Evolutionary conservation across 345 rosid species (phyloP).

Genomic region (Arabis alpina): DNA sequence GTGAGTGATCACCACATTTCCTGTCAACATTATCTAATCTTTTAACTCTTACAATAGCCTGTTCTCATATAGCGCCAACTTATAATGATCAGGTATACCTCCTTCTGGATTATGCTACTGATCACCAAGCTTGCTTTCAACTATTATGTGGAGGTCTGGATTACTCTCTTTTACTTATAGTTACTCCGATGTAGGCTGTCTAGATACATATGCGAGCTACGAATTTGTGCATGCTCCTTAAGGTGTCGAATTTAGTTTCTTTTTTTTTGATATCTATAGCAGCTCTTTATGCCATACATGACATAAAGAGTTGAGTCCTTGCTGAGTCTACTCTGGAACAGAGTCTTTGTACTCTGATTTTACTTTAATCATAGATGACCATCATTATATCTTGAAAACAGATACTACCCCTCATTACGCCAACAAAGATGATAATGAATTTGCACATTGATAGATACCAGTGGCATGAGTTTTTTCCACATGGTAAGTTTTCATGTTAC

Average conservation of each 20-base stretch:
- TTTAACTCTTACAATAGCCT: conserved; percentile 1
- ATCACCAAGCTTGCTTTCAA: conserved; percentile 96
- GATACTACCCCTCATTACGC: conserved; percentile 82
- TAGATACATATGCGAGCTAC: conserved; percentile 22
- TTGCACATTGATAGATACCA: conserved; percentile 59
- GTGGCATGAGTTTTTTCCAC: conserved; percentile 89
- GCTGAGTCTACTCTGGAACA: conserved; percentile 4
- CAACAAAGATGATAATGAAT: conserved; percentile 77
- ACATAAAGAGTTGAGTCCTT: neutral
- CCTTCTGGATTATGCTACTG: conserved; percentile 86
- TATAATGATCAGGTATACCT: conserved; percentile 67
- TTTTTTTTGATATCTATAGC: too few species aligned
- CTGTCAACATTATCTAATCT: conserved; percentile 16
- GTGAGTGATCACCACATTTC: conserved; percentile 51
- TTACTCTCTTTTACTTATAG: conserved; percentile 5
- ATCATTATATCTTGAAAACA: conserved; percentile 41
- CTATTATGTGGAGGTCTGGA: conserved; percentile 91
- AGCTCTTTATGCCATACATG: too few species aligned
- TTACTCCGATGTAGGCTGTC: conserved; percentile 20
- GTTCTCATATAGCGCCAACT: conserved; percentile 25
- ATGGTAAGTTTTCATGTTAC: conserved; percentile 51
- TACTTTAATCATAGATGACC: conserved; percentile 8
- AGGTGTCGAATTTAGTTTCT: too few species aligned
- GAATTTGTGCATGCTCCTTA: neutral
- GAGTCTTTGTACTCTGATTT: neutral